Conservation (phyloP, 2,329 filamentous ascomycete genomes). For the Venturia asperata region DNA sequence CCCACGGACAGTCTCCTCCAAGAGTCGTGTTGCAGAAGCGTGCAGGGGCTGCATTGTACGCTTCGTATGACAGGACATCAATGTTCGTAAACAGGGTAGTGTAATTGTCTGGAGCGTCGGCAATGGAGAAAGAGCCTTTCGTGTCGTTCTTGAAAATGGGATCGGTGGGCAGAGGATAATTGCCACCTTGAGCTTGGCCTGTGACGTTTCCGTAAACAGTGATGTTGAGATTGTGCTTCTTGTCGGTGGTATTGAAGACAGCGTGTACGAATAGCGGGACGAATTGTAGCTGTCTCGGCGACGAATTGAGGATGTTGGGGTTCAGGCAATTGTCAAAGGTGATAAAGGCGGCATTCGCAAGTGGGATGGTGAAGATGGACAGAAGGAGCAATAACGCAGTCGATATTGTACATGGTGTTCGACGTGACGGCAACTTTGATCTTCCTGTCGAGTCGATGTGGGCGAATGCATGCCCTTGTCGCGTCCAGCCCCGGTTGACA, state of each 20-base stretch:
- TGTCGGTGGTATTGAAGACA: constrained; percentile 56
- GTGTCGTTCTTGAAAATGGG: constrained; percentile 45
- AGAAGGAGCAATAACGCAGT: neutral
- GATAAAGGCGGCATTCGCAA: constrained; percentile 3
- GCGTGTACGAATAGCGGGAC: constrained; percentile 68
- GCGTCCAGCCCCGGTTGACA: neutral
- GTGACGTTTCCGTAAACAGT: constrained; percentile 89
- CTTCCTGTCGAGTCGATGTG: neutral
- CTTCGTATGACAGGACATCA: constrained; percentile 69
- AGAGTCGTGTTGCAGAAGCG: constrained; percentile 60
- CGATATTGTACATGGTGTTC: neutral
- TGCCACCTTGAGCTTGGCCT: constrained; percentile 51
- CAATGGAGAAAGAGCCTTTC: constrained; percentile 67
- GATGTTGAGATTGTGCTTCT: constrained; percentile 61
- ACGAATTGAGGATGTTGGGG: constrained; percentile 24
- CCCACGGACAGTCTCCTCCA: constrained; percentile 62
- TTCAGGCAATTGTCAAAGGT: constrained; percentile 17
- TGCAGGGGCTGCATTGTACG: constrained; percentile 47
- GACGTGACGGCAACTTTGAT: neutral
- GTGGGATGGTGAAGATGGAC: neutral
- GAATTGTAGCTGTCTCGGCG: constrained; percentile 66
- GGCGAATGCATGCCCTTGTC: neutral
- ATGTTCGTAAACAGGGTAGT: constrained; percentile 69
- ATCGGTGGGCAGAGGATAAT: constrained; percentile 54
- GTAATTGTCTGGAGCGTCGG: constrained; percentile 52